Evolutionary conservation across 164 flowering plant genomes (phyloP).

Genomic region (Berberis vulgaris): DNA sequence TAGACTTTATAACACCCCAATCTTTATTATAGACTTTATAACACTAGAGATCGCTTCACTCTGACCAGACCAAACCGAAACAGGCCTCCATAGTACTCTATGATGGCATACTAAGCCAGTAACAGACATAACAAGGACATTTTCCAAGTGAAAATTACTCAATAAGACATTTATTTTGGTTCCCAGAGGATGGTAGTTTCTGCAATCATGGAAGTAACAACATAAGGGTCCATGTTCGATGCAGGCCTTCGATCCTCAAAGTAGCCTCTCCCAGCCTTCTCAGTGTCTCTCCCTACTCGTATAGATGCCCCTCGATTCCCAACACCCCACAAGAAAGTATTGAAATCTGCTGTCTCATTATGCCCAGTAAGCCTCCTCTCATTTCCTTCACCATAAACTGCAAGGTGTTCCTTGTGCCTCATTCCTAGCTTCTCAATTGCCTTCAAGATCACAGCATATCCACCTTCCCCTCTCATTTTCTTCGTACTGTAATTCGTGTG

Average conservation of each 20-base stretch:
- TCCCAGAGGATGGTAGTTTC: constrained; percentile 20
- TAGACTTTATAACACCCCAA: no score
- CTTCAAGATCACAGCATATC: constrained; percentile 26
- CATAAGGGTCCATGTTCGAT: constrained; percentile 22
- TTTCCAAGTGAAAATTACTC: background rate
- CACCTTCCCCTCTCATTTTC: constrained; percentile 33
- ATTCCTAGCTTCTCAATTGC: constrained; percentile 37
- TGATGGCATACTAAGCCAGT: no score
- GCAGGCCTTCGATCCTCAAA: constrained; percentile 24
- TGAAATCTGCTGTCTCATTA: constrained; percentile 34
- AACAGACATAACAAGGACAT: background rate
- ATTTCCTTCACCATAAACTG: constrained; percentile 39
- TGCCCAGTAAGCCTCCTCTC: constrained; percentile 39
- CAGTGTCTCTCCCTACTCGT: constrained; percentile 11
- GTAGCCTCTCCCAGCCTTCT: constrained; percentile 13
- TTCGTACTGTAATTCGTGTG: constrained; percentile 50
- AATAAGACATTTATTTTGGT: background rate
- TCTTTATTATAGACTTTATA: no score
- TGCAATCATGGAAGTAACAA: constrained; percentile 23
- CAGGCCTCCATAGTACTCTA: no score
- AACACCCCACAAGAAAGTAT: constrained; percentile 33
- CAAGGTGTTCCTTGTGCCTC: constrained; percentile 38
- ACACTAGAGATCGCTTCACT: no score
- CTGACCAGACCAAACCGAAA: no score
- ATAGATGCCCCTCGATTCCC: constrained; percentile 15